These are phyloP conservation scores for Saccharomycopsis guyanensis DNA, from an alignment of 805 yeast genomes.

Conservation along the genomic window DNA sequence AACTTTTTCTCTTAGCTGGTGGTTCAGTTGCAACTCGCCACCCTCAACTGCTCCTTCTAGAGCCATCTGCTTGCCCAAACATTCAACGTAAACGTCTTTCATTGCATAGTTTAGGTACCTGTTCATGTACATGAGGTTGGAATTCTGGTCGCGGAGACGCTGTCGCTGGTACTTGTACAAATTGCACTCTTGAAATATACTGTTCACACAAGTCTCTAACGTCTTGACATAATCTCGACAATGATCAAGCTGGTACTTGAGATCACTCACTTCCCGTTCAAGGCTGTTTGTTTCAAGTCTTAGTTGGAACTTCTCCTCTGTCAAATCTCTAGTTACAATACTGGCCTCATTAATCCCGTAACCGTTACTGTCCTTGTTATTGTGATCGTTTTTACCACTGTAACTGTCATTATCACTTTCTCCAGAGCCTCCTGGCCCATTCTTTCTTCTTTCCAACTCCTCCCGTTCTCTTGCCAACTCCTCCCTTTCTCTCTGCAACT, in stretches of 20 bases:
- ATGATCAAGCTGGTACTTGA: background rate
- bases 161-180: background rate
- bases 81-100: slow-evolving; percentile 10
- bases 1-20: background rate
- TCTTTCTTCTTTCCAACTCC: too few species aligned
- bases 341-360: too few species aligned
- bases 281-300: slow-evolving; percentile 1
- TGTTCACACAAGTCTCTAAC: slow-evolving; percentile 3
- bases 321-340: background rate
- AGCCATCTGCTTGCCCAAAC: background rate
- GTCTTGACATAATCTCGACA: slow-evolving; percentile 4
- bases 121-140: slow-evolving; percentile 2
- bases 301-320: background rate
- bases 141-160: background rate
- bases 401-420: background rate
- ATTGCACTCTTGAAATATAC: background rate
- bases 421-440: too few species aligned
- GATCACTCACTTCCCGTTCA: slow-evolving; percentile 1
- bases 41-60: background rate
- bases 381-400: background rate
- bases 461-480: background rate
- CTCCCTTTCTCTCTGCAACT: slow-evolving; percentile 3
- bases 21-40: background rate
- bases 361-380: background rate
- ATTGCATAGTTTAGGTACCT: slow-evolving; percentile 3